Percentiles rank a stretch among this genome's conserved stretches.
Conservation (phyloP, 73 alveolate species). For the Loxodes magnus region DNA sequence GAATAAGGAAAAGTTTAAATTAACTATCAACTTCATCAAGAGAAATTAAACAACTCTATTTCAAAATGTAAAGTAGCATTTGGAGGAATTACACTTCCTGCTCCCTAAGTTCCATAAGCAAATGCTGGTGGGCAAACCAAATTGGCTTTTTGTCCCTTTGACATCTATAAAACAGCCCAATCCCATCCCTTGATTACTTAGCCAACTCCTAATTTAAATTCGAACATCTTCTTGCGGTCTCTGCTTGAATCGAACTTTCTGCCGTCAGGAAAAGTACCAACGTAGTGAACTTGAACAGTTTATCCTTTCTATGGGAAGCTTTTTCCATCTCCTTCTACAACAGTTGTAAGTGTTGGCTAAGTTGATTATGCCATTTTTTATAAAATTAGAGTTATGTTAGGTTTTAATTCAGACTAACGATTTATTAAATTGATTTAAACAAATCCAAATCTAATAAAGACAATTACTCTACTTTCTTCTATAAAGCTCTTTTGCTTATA, state of each 20-base stretch:
- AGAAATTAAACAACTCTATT: conserved; percentile 61
- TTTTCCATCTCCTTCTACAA: conserved; percentile 82
- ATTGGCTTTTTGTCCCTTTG: conserved; percentile 71
- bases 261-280: conserved; percentile 84
- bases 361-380: too few relatives aligned
- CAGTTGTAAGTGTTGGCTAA: conserved; percentile 43
- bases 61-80: conserved; percentile 79
- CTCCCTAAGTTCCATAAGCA: conserved; percentile 91
- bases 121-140: conserved; percentile 72
- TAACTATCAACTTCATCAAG: too few relatives aligned
- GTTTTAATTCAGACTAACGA: too few relatives aligned
- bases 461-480: too few relatives aligned
- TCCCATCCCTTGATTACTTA: conserved; percentile 98
- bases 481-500: too few relatives aligned
- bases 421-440: too few relatives aligned
- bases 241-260: conserved; percentile 81
- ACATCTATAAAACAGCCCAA: conserved; percentile 75
- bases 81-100: conserved; percentile 88
- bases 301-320: conserved; percentile 85
- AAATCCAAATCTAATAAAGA: too few relatives aligned
- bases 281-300: conserved; percentile 74
- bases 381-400: too few relatives aligned
- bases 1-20: too few relatives aligned
- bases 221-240: conserved; percentile 79
- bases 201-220: conserved; percentile 82